Conservation (phyloP, 2,329 filamentous ascomycete species). For the Trichophyton simii region DNA sequence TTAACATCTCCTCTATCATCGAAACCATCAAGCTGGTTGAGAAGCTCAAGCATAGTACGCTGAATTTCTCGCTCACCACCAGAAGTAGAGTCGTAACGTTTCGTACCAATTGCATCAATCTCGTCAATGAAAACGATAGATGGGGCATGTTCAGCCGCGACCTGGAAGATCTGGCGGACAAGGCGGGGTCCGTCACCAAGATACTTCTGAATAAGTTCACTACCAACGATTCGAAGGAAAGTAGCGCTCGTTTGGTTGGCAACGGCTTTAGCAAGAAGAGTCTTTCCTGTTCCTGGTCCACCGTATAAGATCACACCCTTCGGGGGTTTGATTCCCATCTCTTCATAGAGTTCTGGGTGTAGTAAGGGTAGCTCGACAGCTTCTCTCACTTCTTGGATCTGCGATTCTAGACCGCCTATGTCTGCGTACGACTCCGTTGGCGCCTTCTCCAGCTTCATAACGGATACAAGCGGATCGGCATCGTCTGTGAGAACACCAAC, state of each 20-base stretch:
- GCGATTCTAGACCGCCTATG: constrained; percentile 86
- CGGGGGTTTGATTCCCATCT: constrained; percentile 99
- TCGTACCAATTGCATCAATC: constrained; percentile 97
- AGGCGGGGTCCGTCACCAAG: constrained; percentile 88
- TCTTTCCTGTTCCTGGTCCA: constrained; percentile 93
- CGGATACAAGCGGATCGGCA: constrained; percentile 84
- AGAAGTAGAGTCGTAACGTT: constrained; percentile 94
- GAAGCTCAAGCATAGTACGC: constrained; percentile 93
- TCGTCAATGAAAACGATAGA: constrained; percentile 99
- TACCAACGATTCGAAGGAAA: constrained; percentile 92
- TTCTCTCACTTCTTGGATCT: constrained; percentile 96
- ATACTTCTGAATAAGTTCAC: constrained; percentile 97
- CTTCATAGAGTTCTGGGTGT: constrained; percentile 94
- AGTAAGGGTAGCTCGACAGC: constrained; percentile 90
- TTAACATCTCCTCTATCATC: constrained; percentile 98
- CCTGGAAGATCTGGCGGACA: constrained; percentile 81
- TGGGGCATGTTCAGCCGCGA: constrained; percentile 88
- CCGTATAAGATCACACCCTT: constrained; percentile 99
- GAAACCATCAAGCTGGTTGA: constrained; percentile 97
- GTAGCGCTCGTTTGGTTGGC: constrained; percentile 98
- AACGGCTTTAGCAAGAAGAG: constrained; percentile 86
- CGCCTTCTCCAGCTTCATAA: constrained; percentile 99
- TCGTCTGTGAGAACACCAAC: constrained; percentile 96
- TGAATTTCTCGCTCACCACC: constrained; percentile 96
- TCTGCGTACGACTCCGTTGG: constrained; percentile 97